Evolutionary conservation across 2,329 filamentous ascomycete genomes (phyloP).

Genomic region (Diplodia sapinea): DNA sequence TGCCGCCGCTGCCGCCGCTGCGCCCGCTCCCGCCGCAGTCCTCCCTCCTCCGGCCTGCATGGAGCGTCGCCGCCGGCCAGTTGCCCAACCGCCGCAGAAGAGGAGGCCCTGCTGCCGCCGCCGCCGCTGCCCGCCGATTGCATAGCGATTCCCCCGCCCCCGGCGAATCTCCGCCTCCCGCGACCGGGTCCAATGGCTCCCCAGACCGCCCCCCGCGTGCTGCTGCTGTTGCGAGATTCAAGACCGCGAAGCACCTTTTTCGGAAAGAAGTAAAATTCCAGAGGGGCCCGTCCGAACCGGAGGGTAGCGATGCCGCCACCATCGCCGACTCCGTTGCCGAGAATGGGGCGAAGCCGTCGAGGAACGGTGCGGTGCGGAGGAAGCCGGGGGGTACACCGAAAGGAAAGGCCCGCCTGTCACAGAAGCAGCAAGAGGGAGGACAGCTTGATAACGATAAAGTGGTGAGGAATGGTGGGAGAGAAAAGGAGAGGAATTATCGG

Average conservation of each 20-base stretch:
- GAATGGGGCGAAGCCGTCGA: too few relatives aligned
- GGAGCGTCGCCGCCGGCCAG: conserved; percentile 37
- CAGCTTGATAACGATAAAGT: too few relatives aligned
- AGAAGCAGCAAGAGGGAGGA: too few relatives aligned
- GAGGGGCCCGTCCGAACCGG: too few relatives aligned
- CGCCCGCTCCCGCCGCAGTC: conserved; percentile 51
- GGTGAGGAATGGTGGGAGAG: too few relatives aligned
- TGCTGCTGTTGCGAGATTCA: neutral
- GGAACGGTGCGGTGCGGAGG: too few relatives aligned
- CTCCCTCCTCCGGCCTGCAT: conserved; percentile 50
- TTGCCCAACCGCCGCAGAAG: conserved; percentile 36
- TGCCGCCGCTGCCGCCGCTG: conserved; percentile 46
- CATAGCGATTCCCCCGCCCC: neutral
- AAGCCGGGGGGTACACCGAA: too few relatives aligned
- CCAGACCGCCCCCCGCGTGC: neutral
- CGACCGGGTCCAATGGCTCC: neutral
- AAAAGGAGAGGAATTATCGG: too few relatives aligned
- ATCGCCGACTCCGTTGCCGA: too few relatives aligned
- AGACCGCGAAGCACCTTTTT: neutral
- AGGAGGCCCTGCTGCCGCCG: conserved; percentile 34
- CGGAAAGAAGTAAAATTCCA: neutral
- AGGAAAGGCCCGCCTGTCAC: too few relatives aligned
- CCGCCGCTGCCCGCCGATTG: conserved; percentile 1
- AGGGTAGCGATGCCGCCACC: too few relatives aligned
- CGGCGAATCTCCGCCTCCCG: conserved; percentile 2